phyloP scores from a whole-genome alignment of 2,329 filamentous ascomycete species.

The Claviceps sp. region DNA sequence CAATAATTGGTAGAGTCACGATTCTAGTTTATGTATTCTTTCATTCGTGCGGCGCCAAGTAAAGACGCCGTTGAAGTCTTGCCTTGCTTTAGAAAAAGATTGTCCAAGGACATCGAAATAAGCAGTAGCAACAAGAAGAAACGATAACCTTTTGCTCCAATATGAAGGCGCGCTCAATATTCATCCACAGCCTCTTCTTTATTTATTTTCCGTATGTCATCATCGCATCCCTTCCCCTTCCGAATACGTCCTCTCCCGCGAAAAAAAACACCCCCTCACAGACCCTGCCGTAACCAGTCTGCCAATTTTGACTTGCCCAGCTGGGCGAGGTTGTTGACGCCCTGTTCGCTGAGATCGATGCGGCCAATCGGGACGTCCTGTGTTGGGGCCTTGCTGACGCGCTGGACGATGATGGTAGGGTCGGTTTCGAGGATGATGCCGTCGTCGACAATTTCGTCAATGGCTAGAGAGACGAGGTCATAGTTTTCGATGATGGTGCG shows the following conservation, averaged over 20 bases:
- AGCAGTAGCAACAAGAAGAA: not conserved
- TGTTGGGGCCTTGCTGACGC: conserved; percentile 82
- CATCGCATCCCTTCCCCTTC: not conserved
- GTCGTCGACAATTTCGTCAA: conserved; percentile 91
- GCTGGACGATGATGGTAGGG: conserved; percentile 80
- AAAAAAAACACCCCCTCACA: conserved; percentile 30
- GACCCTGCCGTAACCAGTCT: conserved; percentile 77
- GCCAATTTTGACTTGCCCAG: conserved; percentile 85
- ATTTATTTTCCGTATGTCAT: not conserved
- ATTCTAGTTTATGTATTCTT: conserved; percentile 5
- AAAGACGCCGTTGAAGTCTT: not conserved
- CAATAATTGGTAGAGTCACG: not conserved
- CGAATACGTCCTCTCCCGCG: not conserved
- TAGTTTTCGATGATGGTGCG: conserved; percentile 98
- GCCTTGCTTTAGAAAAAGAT: not conserved
- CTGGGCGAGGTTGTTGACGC: conserved; percentile 85
- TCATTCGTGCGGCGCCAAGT: conserved; percentile 15
- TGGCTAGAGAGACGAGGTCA: conserved; percentile 82
- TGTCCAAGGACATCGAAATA: not conserved
- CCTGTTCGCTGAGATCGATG: conserved; percentile 92
- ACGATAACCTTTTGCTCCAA: not conserved
- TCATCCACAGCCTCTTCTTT: not conserved
- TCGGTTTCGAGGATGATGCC: conserved; percentile 97
- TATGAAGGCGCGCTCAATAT: not conserved
- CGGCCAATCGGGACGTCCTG: conserved; percentile 87